phyloP scores from a whole-genome alignment of 192 early-diverging fungal species.

The Coemansia sp. region DNA sequence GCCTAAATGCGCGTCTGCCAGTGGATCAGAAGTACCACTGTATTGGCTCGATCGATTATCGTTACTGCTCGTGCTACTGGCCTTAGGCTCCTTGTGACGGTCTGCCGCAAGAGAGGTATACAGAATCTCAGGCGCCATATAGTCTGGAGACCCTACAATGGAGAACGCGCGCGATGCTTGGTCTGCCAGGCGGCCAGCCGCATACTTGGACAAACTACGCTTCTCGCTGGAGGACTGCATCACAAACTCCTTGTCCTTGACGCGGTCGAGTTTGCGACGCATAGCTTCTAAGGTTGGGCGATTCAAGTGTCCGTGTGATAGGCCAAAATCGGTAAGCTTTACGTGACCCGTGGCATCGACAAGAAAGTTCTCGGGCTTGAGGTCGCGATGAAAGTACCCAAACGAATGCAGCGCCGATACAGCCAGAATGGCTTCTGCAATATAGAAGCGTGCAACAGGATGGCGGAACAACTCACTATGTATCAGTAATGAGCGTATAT shows the following conservation, averaged over 20 bases:
- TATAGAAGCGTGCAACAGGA: slow-evolving; percentile 79
- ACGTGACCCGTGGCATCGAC: slow-evolving; percentile 68
- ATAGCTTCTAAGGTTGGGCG: slow-evolving; percentile 46
- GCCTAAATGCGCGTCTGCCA: slow-evolving; percentile 59
- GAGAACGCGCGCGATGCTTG: slow-evolving; percentile 64
- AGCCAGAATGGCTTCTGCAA: slow-evolving; percentile 82
- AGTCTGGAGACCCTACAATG: slow-evolving; percentile 87
- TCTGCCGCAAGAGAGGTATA: slow-evolving; percentile 50
- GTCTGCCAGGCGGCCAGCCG: slow-evolving; percentile 48
- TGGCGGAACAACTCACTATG: slow-evolving; percentile 71
- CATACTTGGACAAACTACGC: slow-evolving; percentile 43
- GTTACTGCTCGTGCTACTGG: slow-evolving; percentile 20
- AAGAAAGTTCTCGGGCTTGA: slow-evolving; percentile 55
- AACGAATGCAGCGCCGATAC: slow-evolving; percentile 63
- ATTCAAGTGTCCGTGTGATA: slow-evolving; percentile 79
- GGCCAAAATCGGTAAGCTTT: slow-evolving; percentile 90
- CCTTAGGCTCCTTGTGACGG: slow-evolving; percentile 19
- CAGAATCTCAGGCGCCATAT: slow-evolving; percentile 92
- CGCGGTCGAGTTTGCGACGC: slow-evolving; percentile 55
- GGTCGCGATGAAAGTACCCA: slow-evolving; percentile 54
- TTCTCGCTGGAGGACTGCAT: slow-evolving; percentile 53
- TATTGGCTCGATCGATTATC: slow-evolving; percentile 36
- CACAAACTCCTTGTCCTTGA: slow-evolving; percentile 56
- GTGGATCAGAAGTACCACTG: slow-evolving; percentile 39
- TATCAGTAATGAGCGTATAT: slow-evolving; percentile 76